Conservation (phyloP, 371 early-diverging fungal species). For the Chytridiales sp. region DNA sequence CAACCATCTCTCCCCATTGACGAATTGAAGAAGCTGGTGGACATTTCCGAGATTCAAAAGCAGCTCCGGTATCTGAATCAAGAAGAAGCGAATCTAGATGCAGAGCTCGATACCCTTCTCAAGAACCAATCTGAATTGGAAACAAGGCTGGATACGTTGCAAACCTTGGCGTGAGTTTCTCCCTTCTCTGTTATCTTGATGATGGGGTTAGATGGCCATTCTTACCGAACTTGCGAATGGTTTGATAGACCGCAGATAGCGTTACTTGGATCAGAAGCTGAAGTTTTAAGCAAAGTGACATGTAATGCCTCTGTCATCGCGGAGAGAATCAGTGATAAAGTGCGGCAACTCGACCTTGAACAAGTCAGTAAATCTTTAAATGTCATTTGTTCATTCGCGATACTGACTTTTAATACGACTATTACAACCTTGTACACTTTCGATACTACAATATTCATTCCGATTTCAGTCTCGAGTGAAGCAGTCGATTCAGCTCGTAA, state of each 20-base stretch:
- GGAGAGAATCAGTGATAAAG: slow-evolving; percentile 77
- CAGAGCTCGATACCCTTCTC: slow-evolving; percentile 59
- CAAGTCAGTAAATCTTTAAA: slow-evolving; percentile 38
- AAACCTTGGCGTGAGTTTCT: slow-evolving; percentile 51
- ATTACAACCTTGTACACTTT: no score
- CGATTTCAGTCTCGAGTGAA: slow-evolving; percentile 62
- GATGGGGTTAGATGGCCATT: background rate
- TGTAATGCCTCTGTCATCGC: slow-evolving; percentile 70
- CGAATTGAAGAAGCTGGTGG: slow-evolving; percentile 51
- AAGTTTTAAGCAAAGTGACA: slow-evolving; percentile 59
- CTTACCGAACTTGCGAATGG: background rate
- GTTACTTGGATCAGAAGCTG: slow-evolving; percentile 51
- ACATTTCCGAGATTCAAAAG: slow-evolving; percentile 65
- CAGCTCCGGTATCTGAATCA: slow-evolving; percentile 62
- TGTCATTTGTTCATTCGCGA: background rate
- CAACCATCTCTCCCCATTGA: slow-evolving; percentile 25
- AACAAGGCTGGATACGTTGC: slow-evolving; percentile 48
- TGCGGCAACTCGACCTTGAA: slow-evolving; percentile 78
- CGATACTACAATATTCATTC: no score
- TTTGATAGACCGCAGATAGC: slow-evolving; percentile 63
- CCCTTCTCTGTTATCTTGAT: background rate
- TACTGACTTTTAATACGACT: background rate
- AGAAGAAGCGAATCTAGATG: slow-evolving; percentile 67
- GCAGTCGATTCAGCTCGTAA: slow-evolving; percentile 65
- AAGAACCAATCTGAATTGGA: slow-evolving; percentile 42